A percentile compares a stretch with the other conserved stretches of the same genome.
phyloP scores from a whole-genome alignment of 1,284 basidiomycete species.

The Singerocomus inundabilis region DNA sequence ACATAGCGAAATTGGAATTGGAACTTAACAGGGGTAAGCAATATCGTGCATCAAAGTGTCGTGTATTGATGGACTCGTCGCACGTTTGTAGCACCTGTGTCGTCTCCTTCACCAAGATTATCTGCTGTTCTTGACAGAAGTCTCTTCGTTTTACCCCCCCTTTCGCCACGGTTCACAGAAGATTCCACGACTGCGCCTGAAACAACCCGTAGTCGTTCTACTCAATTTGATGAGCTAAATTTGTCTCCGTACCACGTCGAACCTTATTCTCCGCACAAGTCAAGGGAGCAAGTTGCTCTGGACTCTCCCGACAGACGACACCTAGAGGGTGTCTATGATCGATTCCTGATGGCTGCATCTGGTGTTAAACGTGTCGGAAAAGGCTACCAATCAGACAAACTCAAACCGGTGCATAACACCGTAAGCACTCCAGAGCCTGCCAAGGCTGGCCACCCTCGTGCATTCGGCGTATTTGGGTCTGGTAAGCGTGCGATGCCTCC shows the following conservation, averaged over 20 bases:
- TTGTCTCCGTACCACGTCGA: slow-evolving; percentile 61
- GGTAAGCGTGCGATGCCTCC: slow-evolving; percentile 58
- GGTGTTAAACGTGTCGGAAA: slow-evolving; percentile 72
- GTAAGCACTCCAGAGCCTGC: slow-evolving; percentile 19
- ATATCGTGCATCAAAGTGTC: neutral
- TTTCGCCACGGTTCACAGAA: slow-evolving; percentile 21
- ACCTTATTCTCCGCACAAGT: slow-evolving; percentile 53
- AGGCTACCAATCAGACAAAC: slow-evolving; percentile 69
- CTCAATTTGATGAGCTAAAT: slow-evolving; percentile 47
- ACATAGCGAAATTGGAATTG: slow-evolving; percentile 57
- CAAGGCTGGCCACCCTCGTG: slow-evolving; percentile 36
- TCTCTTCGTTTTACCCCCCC: slow-evolving; percentile 56
- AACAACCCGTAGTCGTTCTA: slow-evolving; percentile 26
- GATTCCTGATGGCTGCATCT: slow-evolving; percentile 73
- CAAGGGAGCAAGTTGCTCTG: slow-evolving; percentile 37
- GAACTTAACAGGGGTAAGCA: slow-evolving; percentile 44
- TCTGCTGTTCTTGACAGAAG: slow-evolving; percentile 64
- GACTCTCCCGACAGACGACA: slow-evolving; percentile 57
- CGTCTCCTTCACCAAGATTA: slow-evolving; percentile 49
- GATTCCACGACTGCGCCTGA: slow-evolving; percentile 32
- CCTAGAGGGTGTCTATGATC: slow-evolving; percentile 70
- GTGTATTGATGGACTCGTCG: slow-evolving; percentile 1
- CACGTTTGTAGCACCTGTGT: slow-evolving; percentile 34
- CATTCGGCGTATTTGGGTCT: slow-evolving; percentile 51
- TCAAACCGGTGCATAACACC: slow-evolving; percentile 35